Base-by-base conservation (phyloP, 495 filamentous ascomycete species). In the Annulohypoxylon moriforme region DNA sequence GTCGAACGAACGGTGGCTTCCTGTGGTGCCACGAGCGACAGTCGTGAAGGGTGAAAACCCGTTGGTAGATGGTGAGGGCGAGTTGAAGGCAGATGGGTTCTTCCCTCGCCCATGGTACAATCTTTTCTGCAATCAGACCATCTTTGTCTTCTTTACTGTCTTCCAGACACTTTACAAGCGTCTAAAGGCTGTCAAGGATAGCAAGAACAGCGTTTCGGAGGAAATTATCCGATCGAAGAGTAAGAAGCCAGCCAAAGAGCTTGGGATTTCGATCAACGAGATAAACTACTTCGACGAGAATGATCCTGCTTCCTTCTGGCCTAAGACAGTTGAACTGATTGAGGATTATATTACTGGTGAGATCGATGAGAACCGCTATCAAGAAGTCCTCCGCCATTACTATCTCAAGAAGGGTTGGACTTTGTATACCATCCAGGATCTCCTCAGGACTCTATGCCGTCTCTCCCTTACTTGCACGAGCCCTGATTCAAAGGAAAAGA, bases 81-180 rank as follows among this genome's bases (percentile, higher is more conserved):
- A 93, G 75, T 85, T 91, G 72, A 91, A 89, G 25, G 87, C 93
- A 7, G 93, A 97, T 52, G 89, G 93, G 50, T 90, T 93, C 24
- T 97, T 93, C 82, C 85, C 86, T 70, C 91, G 96, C 63, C 86
- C 88, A 8, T 86, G 83, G 68, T 97, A 92, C 83, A 93, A 94
- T 68, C 86, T 98, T 73, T 99, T 94, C 81, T 90, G 89, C 76
- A 98, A 97, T 77, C 85, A 93, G 64, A 91, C 90, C 49, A 92
- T 99, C 46, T 95, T 92, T 73, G 93, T 93, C 81, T 97, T 99
- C 84, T 91, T 99, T 83, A 90, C 91, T 18, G 89, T 95, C 36
- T 97, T 98, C 79, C 89, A 96, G 78, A 90, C 91, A 2, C 83
- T 98, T 6, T 98, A 95, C 79, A 88, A 90, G 67, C 90, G 96